Evolutionary conservation across 176 grass and related monocot genomes (phyloP), one percentile per base, ranked within the genome.

Genomic region (Chrysopogon serrulatus): DNA sequence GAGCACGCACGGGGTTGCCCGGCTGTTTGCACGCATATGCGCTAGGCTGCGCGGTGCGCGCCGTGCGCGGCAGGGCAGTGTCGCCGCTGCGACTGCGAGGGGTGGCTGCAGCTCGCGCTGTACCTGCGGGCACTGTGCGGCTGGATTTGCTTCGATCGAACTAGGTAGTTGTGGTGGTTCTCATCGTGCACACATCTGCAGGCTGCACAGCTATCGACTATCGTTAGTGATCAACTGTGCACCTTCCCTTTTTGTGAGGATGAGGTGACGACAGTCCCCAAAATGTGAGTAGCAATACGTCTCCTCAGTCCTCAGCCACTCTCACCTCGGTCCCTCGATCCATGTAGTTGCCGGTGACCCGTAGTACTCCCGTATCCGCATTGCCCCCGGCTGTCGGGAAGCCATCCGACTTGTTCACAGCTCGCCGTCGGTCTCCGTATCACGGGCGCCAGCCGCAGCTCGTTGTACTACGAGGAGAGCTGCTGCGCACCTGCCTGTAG

Each of bases 31-130:
- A 39, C 53, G 65, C 24, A 28, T 28, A n/a, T n/a, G n/a, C n/a
- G n/a, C n/a, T n/a, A n/a, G n/a, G n/a, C n/a, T n/a, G n/a, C n/a
- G 11, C 10, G 57, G 24, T 28, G 57, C 27, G 14, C 24, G 67
- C 80, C 67, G 80, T 82, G 67, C 66, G 48, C 49, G 24, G 66
- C 65, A 43, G 66, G 79, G 79, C 66, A 23, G 24, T 39, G 31
- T 27, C 61, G 28, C 66, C 14, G 35, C 65, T 1, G 51, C 8
- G 7, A 8, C 39, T 40, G 39, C 39, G 59, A 62, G 59, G 59
- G 27, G 59, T 23, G 12, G 23, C 54, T 56, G 12, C 57, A 14
- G 59, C 45, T 16, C 2, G 45, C 45, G 44, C 59, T 27, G 26
- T 13, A 6, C 27, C 60, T 3, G 59, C n/a, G n/a, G n/a, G n/a